A percentile compares a stretch with the other conserved stretches of the same genome.
Conservation (phyloP, 2,329 filamentous ascomycete species). For the Parastagonospora avenae region DNA sequence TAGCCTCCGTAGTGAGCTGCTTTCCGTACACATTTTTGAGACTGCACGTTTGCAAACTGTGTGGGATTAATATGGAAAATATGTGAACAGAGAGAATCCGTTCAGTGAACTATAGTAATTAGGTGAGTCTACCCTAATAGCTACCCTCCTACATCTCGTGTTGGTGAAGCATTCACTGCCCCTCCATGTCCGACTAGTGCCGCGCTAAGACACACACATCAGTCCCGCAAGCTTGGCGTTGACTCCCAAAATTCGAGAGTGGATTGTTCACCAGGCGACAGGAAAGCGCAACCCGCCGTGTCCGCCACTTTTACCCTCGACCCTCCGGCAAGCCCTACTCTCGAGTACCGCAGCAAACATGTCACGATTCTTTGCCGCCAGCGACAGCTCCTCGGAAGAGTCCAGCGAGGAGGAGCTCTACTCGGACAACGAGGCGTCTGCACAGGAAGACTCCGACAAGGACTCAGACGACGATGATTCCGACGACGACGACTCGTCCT, state of each 20-base stretch:
- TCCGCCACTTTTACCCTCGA: slow-evolving; percentile 20
- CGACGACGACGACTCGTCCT: slow-evolving; percentile 60
- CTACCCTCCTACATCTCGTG: too few relatives aligned
- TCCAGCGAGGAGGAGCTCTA: slow-evolving; percentile 95
- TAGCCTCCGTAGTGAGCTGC: too few relatives aligned
- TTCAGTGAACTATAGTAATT: too few relatives aligned
- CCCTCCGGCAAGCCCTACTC: slow-evolving; percentile 31
- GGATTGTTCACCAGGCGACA: slow-evolving; percentile 19
- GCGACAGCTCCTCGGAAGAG: slow-evolving; percentile 95
- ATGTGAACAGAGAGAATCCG: too few relatives aligned
- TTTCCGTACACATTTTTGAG: too few relatives aligned
- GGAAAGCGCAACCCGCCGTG: slow-evolving; percentile 20
- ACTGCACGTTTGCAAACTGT: too few relatives aligned
- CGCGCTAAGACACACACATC: slow-evolving; percentile 1
- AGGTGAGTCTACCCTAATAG: too few relatives aligned
- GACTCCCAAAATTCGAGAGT: slow-evolving; percentile 22
- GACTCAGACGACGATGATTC: slow-evolving; percentile 65
- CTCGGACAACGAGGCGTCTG: slow-evolving; percentile 69
- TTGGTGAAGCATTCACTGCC: neutral
- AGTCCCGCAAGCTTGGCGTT: slow-evolving; percentile 4
- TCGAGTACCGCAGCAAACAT: slow-evolving; percentile 38
- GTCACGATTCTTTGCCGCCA: slow-evolving; percentile 96
- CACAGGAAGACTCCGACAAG: slow-evolving; percentile 54
- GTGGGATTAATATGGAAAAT: too few relatives aligned
- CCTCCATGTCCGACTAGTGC: slow-evolving; percentile 2